These are phyloP conservation scores for Schizochytrium sp. DNA, from an alignment of 108 stramenopile genomes.

Conservation along the genomic window DNA sequence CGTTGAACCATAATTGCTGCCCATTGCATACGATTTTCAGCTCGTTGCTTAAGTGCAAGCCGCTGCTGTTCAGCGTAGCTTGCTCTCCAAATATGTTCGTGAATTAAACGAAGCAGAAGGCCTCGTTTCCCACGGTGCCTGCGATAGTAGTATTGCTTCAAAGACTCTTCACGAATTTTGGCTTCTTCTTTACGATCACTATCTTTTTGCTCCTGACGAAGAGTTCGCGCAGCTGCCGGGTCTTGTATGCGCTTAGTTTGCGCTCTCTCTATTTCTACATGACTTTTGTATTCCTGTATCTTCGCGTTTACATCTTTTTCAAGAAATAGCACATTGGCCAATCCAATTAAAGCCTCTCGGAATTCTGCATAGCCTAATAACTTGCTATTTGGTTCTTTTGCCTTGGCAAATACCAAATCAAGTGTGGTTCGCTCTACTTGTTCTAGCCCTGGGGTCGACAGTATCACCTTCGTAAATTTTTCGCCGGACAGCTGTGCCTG, in stretches of 20 bases:
- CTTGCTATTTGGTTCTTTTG: background rate
- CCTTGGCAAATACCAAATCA: conserved; percentile 36
- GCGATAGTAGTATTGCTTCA: conserved; percentile 17
- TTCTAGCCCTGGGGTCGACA: background rate
- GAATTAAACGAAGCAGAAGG: conserved; percentile 12
- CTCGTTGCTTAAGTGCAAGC: background rate
- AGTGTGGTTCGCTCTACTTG: conserved; percentile 1
- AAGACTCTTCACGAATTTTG: background rate
- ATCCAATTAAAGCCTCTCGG: conserved; percentile 28
- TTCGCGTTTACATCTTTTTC: background rate
- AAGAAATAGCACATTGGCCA: background rate
- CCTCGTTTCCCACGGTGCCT: background rate
- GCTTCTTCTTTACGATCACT: background rate
- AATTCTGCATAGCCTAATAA: conserved; percentile 1
- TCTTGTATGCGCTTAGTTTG: background rate
- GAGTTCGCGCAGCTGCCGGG: background rate
- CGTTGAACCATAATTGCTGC: conserved; percentile 12
- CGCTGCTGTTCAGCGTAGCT: background rate
- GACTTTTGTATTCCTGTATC: background rate
- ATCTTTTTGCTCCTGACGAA: background rate
- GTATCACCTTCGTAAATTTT: background rate
- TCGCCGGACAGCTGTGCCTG: conserved; percentile 8
- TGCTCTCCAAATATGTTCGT: conserved; percentile 8
- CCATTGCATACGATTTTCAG: background rate
- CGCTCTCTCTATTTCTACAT: background rate